A percentile compares a stretch with the other conserved stretches of the same genome.
These are phyloP conservation scores for Coemansia sp. DNA, from an alignment of 192 early-diverging fungal genomes.

Conservation along the genomic window DNA sequence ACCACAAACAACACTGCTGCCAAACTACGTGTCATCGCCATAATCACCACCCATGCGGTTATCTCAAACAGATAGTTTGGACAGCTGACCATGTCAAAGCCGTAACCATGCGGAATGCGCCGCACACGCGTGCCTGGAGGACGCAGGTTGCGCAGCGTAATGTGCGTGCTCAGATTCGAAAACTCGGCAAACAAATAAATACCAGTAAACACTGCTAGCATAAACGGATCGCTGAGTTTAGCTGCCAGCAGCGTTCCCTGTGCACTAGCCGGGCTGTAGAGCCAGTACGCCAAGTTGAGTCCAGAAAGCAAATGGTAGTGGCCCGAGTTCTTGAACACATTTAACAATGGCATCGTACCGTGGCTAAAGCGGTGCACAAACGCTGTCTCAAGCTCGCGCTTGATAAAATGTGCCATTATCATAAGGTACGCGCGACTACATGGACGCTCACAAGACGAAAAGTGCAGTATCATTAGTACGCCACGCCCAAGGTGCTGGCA, in stretches of 20 bases:
- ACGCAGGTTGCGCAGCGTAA: conserved; percentile 86
- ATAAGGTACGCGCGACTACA: conserved; percentile 66
- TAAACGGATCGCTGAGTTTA: conserved; percentile 45
- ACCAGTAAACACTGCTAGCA: conserved; percentile 35
- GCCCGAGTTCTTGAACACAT: conserved; percentile 91
- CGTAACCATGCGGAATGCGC: conserved; percentile 88
- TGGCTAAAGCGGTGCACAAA: conserved; percentile 93
- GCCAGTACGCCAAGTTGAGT: conserved; percentile 78
- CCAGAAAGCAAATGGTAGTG: conserved; percentile 93
- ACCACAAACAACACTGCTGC: conserved; percentile 67
- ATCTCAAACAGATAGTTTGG: conserved; percentile 95
- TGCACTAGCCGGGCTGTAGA: conserved; percentile 79
- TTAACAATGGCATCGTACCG: conserved; percentile 93
- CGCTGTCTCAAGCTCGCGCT: conserved; percentile 89
- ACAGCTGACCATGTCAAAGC: conserved; percentile 84
- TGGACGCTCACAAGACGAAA: neutral
- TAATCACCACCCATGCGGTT: conserved; percentile 76
- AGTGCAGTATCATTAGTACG: too few species aligned
- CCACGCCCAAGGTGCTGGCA: too few species aligned
- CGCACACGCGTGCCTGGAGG: conserved; percentile 84
- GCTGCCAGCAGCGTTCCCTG: conserved; percentile 49
- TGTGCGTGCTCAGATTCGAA: conserved; percentile 82
- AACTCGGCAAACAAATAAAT: conserved; percentile 66
- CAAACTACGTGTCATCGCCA: conserved; percentile 69
- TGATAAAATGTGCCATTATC: conserved; percentile 82